Evolutionary conservation across 139 green algal genomes (phyloP).

Genomic region (Chlorella sp.): DNA sequence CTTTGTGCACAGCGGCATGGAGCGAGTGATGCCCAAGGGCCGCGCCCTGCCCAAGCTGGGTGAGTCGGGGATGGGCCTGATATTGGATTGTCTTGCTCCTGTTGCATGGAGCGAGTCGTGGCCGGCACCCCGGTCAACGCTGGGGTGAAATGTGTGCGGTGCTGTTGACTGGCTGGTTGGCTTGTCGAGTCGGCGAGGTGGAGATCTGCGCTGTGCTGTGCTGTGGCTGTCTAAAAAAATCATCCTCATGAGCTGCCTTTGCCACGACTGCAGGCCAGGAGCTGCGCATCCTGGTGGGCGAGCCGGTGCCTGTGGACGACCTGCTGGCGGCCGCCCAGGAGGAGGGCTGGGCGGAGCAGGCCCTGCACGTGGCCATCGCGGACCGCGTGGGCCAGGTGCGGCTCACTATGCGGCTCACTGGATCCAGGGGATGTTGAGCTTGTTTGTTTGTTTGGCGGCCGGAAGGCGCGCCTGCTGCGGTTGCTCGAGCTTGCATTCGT

Average conservation of each 20-base stretch:
- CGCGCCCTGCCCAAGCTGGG: conserved; percentile 64
- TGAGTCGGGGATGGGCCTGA: neutral
- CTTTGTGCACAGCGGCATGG: conserved; percentile 90
- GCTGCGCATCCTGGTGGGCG: conserved; percentile 77
- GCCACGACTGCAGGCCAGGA: conserved; percentile 43
- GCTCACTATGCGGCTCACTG: too few relatives aligned
- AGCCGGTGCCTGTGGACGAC: conserved; percentile 68
- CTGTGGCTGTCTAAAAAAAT: too few relatives aligned
- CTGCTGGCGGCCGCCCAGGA: conserved; percentile 35
- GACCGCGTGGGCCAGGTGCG: conserved; percentile 41
- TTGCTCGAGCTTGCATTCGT: neutral
- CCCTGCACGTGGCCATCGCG: conserved; percentile 62
- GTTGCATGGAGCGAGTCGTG: too few relatives aligned
- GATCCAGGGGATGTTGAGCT: too few relatives aligned
- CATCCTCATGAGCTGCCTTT: too few relatives aligned
- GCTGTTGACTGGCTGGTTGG: too few relatives aligned
- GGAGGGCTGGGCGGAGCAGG: conserved; percentile 56
- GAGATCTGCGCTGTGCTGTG: too few relatives aligned
- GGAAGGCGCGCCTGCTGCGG: neutral
- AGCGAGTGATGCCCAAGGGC: conserved; percentile 76
- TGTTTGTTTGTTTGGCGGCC: too few relatives aligned
- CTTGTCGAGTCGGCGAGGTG: too few relatives aligned
- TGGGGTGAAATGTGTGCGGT: too few relatives aligned
- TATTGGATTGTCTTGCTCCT: too few relatives aligned
- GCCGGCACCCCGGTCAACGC: too few relatives aligned